These are phyloP conservation scores for Naematelia aurantialba DNA, from an alignment of 768 basidiomycete species.

Conservation along the genomic window DNA sequence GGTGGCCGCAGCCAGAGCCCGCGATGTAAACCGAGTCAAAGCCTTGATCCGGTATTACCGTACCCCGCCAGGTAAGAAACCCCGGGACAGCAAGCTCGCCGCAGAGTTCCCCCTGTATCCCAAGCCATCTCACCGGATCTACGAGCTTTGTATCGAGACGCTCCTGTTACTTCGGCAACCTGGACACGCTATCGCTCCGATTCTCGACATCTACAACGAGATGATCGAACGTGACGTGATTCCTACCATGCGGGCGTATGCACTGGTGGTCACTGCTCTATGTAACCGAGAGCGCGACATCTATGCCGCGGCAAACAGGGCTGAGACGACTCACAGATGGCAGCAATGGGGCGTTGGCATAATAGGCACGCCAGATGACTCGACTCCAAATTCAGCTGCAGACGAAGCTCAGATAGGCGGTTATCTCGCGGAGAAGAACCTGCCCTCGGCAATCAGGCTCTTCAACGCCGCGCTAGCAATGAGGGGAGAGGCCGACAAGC, in stretches of 20 bases:
- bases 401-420: constrained; percentile 42
- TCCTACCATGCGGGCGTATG: constrained; percentile 65
- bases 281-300: constrained; percentile 68
- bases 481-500: constrained; percentile 11
- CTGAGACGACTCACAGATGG: constrained; percentile 39
- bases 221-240: constrained; percentile 62
- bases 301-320: constrained; percentile 54
- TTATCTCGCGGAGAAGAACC: constrained; percentile 65
- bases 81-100: constrained; percentile 14
- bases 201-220: constrained; percentile 68
- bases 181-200: constrained; percentile 59
- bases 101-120: constrained; percentile 31
- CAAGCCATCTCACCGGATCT: constrained; percentile 55
- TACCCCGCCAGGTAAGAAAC: constrained; percentile 21
- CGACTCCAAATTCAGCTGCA: constrained; percentile 3
- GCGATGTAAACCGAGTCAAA: constrained; percentile 5
- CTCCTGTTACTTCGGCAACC: constrained; percentile 50
- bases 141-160: constrained; percentile 63
- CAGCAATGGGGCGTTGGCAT: constrained; percentile 21
- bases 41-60: constrained; percentile 33
- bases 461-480: constrained; percentile 60
- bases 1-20: neutral
- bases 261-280: constrained; percentile 61
- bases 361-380: constrained; percentile 4
- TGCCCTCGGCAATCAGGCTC: constrained; percentile 65